These are phyloP conservation scores for Peniophora sp. DNA, from an alignment of 1,284 basidiomycete genomes.

Conservation along the genomic window DNA sequence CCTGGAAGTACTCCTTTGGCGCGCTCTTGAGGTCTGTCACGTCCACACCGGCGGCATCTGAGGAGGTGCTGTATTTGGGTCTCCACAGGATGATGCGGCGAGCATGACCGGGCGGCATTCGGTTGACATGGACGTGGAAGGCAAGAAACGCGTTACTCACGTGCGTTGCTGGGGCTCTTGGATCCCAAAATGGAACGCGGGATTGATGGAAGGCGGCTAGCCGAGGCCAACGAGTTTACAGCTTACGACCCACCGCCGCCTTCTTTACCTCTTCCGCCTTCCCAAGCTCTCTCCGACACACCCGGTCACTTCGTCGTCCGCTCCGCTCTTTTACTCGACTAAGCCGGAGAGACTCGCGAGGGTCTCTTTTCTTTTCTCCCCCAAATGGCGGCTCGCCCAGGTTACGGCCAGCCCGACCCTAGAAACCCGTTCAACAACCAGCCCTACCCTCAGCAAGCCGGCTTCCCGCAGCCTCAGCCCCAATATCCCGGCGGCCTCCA, in stretches of 20 bases:
- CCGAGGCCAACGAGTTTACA: neutral
- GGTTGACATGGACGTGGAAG: neutral
- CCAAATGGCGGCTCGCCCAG: constrained; percentile 29
- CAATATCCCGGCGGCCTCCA: constrained; percentile 22
- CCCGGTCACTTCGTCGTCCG: no score
- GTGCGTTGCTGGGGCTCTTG: neutral
- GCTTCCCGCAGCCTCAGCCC: constrained; percentile 19
- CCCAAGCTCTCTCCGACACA: no score
- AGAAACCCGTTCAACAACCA: constrained; percentile 26
- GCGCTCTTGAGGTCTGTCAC: constrained; percentile 17
- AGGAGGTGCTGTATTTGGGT: constrained; percentile 11
- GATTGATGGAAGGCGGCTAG: neutral
- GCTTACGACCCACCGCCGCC: neutral
- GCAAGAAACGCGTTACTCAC: neutral
- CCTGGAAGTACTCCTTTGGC: no score
- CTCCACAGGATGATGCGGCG: constrained; percentile 21
- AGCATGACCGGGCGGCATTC: neutral
- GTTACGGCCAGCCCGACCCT: constrained; percentile 27
- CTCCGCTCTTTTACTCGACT: neutral
- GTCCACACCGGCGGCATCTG: constrained; percentile 29
- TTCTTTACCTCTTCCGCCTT: no score
- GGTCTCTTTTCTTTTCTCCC: neutral
- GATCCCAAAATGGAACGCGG: neutral
- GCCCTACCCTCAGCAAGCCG: constrained; percentile 12
- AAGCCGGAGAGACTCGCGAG: neutral